Conservation (phyloP, 1,284 basidiomycete genomes). For the Ustilago vetiveriae region DNA sequence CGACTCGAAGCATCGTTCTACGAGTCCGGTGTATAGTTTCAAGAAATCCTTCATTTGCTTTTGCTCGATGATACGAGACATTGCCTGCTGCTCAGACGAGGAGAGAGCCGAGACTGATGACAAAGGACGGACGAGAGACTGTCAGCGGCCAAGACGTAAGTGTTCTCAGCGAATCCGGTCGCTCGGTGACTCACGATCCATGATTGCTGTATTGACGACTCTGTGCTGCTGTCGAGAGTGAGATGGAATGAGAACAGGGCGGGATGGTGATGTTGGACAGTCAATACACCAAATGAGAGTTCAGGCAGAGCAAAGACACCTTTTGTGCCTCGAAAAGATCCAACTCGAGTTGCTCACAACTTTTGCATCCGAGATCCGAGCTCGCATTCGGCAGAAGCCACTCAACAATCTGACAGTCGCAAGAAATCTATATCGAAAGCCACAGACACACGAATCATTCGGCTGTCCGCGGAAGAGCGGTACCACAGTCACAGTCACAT, state of each 20-base stretch:
- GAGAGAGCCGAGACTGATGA: constrained; percentile 65
- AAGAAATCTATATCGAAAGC: too few relatives aligned
- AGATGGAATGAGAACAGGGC: neutral
- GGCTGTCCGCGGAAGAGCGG: neutral
- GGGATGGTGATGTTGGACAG: too few relatives aligned
- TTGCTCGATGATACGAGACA: constrained; percentile 65
- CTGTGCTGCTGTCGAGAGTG: neutral
- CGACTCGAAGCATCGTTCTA: constrained; percentile 92
- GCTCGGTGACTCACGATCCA: constrained; percentile 52
- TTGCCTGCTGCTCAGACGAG: constrained; percentile 61
- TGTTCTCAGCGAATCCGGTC: too few relatives aligned
- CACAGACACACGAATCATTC: too few relatives aligned
- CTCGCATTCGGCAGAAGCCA: too few relatives aligned
- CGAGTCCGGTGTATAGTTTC: constrained; percentile 92
- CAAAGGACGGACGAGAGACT: neutral
- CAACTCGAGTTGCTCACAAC: too few relatives aligned
- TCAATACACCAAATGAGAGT: too few relatives aligned
- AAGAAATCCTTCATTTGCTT: constrained; percentile 97
- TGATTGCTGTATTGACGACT: constrained; percentile 18
- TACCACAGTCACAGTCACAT: neutral
- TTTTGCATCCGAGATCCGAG: too few relatives aligned
- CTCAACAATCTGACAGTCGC: too few relatives aligned
- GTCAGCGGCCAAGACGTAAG: too few relatives aligned
- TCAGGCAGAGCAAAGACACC: too few relatives aligned
- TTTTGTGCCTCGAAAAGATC: too few relatives aligned